These are phyloP conservation scores for Aspergillus wentii DNA, from an alignment of 495 filamentous ascomycete species.

Conservation along the genomic window DNA sequence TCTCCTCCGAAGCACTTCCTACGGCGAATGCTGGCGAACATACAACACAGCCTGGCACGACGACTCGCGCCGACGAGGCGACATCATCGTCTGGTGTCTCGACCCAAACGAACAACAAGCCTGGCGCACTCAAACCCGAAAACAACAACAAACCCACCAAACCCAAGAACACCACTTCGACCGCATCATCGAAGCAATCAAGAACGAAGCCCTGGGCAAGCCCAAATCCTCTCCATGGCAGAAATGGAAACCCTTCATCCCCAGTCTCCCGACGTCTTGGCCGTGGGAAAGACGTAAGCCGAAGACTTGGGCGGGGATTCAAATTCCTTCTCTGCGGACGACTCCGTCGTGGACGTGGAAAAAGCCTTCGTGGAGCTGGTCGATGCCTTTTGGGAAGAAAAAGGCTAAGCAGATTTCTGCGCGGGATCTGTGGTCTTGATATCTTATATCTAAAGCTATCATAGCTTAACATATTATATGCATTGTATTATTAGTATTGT, in stretches of 20 bases:
- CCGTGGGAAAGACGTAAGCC: conserved; percentile 19
- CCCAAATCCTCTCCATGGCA: conserved; percentile 7
- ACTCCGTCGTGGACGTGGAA: conserved; percentile 13
- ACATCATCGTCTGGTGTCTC: conserved; percentile 78
- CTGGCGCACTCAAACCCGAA: no score
- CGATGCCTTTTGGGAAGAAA: conserved; percentile 7
- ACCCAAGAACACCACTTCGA: conserved; percentile 35
- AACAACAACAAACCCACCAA: no score
- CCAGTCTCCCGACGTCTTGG: conserved; percentile 15
- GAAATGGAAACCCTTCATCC: conserved; percentile 14
- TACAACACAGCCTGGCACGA: conserved; percentile 85
- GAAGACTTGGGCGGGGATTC: conserved; percentile 7
- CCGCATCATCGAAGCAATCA: conserved; percentile 26
- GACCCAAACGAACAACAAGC: conserved; percentile 29
- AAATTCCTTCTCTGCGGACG: conserved; percentile 7
- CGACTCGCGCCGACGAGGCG: conserved; percentile 78
- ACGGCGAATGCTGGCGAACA: conserved; percentile 63
- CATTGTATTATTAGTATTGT: no score
- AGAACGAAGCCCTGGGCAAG: conserved; percentile 14
- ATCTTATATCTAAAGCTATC: no score
- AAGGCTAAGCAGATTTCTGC: conserved; percentile 6
- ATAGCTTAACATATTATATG: no score
- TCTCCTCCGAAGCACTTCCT: conserved; percentile 51
- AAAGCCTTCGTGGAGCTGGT: conserved; percentile 9
- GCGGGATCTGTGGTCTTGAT: conserved; percentile 24